Conservation (phyloP, 1,284 basidiomycete genomes). For the Kwoniella shivajii region DNA sequence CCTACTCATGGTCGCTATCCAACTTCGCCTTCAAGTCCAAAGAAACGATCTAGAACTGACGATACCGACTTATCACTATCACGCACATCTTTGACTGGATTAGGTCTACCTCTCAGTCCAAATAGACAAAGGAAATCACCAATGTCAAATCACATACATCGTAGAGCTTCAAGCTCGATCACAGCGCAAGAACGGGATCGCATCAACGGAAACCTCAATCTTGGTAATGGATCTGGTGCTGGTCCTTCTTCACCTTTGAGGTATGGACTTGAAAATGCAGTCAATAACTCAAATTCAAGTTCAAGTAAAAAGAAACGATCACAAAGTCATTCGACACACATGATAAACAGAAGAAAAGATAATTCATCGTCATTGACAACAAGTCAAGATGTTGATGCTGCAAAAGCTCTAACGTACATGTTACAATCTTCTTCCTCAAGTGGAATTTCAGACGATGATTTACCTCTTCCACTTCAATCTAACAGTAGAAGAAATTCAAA, state of each 20-base stretch:
- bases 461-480: neutral
- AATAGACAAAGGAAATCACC: neutral
- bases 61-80: conserved; percentile 15
- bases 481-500: neutral
- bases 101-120: conserved; percentile 7
- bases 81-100: conserved; percentile 5
- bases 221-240: conserved; percentile 1
- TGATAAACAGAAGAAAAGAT: conserved; percentile 16
- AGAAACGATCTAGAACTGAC: conserved; percentile 34
- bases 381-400: conserved; percentile 50
- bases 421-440: conserved; percentile 31
- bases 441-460: conserved; percentile 22
- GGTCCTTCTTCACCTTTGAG: conserved; percentile 23
- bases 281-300: neutral
- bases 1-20: conserved; percentile 32
- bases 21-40: conserved; percentile 30
- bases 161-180: conserved; percentile 17
- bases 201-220: too few species aligned
- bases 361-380: conserved; percentile 20
- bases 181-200: conserved; percentile 14
- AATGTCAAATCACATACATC: conserved; percentile 8
- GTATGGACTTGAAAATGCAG: conserved; percentile 9
- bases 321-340: conserved; percentile 40
- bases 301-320: conserved; percentile 42
- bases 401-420: conserved; percentile 48